phyloP scores from a whole-genome alignment of 108 stramenopile species.

The Cyclotella baltica region DNA sequence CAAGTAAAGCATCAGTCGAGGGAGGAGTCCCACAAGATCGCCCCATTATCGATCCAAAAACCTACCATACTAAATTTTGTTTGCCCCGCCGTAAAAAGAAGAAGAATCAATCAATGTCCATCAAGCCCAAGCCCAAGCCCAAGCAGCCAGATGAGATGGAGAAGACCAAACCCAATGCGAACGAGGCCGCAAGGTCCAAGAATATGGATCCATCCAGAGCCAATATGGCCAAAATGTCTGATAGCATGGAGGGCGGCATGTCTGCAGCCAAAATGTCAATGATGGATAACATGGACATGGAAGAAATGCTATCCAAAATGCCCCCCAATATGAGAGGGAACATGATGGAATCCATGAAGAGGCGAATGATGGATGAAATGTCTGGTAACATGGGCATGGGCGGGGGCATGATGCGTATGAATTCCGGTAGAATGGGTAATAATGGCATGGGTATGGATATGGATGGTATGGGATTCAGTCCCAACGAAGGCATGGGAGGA shows the following conservation, averaged over 20 bases:
- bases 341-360: background rate
- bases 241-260: no score
- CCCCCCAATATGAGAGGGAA: background rate
- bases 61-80: background rate
- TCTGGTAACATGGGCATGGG: background rate
- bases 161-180: no score
- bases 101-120: no score
- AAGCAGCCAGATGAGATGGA: background rate
- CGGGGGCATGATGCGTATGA: background rate
- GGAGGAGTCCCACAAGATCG: background rate
- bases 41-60: background rate
- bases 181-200: no score
- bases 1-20: no score
- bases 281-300: background rate
- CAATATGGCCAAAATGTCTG: background rate
- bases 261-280: no score
- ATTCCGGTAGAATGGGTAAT: background rate
- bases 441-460: background rate
- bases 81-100: background rate
- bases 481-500: no score
- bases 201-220: background rate
- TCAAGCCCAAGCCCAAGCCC: background rate
- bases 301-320: background rate
- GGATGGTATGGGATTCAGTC: no score
- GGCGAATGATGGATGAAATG: background rate